phyloP scores from a whole-genome alignment of 306 rosid species.

The Sicyos baderoa region DNA sequence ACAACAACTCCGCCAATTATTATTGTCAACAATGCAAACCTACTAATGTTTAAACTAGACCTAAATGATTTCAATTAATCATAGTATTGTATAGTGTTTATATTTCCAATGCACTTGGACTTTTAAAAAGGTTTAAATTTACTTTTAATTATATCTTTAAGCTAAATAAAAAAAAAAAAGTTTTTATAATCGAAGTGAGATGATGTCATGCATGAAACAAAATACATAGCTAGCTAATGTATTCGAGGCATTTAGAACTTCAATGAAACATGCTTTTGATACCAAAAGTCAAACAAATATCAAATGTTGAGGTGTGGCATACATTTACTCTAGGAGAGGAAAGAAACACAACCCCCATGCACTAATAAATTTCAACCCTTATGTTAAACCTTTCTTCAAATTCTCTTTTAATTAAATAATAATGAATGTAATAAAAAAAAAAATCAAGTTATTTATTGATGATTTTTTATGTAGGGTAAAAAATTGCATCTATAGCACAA shows the following conservation, averaged over 20 bases:
- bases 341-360: background rate
- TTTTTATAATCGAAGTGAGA: background rate
- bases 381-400: background rate
- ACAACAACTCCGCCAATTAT: too few species aligned
- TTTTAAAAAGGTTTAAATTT: background rate
- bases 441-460: too few species aligned
- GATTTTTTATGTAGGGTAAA: too few species aligned
- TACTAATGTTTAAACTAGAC: too few species aligned
- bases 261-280: background rate
- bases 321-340: background rate
- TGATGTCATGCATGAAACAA: background rate
- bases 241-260: slow-evolving; percentile 2
- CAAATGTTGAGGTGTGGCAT: background rate
- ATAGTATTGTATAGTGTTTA: too few species aligned
- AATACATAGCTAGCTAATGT: background rate
- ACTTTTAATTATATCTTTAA: background rate
- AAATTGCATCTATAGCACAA: too few species aligned
- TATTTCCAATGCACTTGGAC: background rate
- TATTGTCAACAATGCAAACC: too few species aligned
- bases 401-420: too few species aligned
- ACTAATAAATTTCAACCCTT: background rate
- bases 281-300: background rate
- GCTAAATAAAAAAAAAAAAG: background rate
- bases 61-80: too few species aligned
- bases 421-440: too few species aligned